These are phyloP conservation scores for Boletus nobilissimus DNA, from an alignment of 1,284 basidiomycete species.

Conservation along the genomic window DNA sequence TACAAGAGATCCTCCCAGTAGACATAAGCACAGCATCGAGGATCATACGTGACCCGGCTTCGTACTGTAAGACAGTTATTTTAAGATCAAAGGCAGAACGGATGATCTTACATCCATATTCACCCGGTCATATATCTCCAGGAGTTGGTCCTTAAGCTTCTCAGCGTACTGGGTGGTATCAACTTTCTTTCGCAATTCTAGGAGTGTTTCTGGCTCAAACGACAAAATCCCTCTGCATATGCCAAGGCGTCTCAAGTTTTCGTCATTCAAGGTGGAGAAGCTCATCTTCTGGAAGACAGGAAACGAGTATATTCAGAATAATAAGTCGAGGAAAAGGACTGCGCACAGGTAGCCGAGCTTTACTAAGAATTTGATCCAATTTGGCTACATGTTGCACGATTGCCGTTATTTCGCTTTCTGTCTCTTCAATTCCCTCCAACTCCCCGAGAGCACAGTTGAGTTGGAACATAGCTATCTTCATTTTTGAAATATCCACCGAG, in stretches of 20 bases:
- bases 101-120: background rate
- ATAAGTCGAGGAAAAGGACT: too few species aligned
- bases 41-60: background rate
- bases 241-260: background rate
- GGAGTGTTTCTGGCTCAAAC: background rate
- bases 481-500: too few species aligned
- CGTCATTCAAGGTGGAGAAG: background rate
- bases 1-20: background rate
- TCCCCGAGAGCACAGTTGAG: too few species aligned
- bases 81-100: background rate
- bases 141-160: background rate
- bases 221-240: background rate
- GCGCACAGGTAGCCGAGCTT: too few species aligned
- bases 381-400: too few species aligned
- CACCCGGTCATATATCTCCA: background rate
- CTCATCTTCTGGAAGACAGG: background rate
- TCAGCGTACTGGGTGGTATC: too few species aligned
- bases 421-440: too few species aligned
- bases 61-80: background rate
- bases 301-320: background rate
- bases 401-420: too few species aligned
- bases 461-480: too few species aligned
- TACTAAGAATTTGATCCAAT: too few species aligned
- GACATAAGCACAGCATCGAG: background rate
- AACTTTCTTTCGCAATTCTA: too few species aligned